Evolutionary conservation across 1,139 yeast genomes (phyloP), one percentile per base, ranked within the genome.

Genomic region (Yamadazyma blattariae): DNA sequence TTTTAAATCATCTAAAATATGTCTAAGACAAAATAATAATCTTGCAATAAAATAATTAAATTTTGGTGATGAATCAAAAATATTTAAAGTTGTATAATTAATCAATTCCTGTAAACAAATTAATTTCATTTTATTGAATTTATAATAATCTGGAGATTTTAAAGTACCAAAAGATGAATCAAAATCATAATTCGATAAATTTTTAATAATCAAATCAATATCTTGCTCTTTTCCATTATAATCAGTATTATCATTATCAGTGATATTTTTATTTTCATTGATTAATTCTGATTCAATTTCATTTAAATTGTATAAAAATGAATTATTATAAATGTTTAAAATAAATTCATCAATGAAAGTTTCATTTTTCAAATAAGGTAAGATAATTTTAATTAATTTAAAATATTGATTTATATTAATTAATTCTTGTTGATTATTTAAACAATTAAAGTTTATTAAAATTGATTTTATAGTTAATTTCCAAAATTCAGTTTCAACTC

Each of bases 401-500:
- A 53, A 41, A 50, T 77, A 84, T 30, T 72, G 75, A 8, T 50
- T 45, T 7, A 73, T 58, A 46, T 79, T 83, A 44, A 71, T 64
- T 0, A 45, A 47, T 47, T 81, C 88, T 38, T 71, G 67, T 2
- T 46, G 52, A 7, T 45, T 43, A 13, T 52, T 65, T 5, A 50
- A 42, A 9, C 55, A 57, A 14, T 59, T 20, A 36, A 76, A 60
- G 22, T 75, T 63, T 4, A 67, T 57, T n/a, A 61, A 57, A 26
- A 79, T 56, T 15, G 74, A 58, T 19, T 63, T 57, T 13, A 77
- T 48, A 16, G 78, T 53, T 34, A 68, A 46, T 4, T 58, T 48
- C 84, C 86, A 76, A 7, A 76, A 45, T 17, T 67, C 71, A 21
- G 10, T 18, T 12, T 36, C 24, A 7, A 22, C 18, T 2, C 23